Evolutionary conservation across 2,329 filamentous ascomycete species (phyloP), one percentile per base, ranked within the genome.

Genomic region (Penicillium sp.): DNA sequence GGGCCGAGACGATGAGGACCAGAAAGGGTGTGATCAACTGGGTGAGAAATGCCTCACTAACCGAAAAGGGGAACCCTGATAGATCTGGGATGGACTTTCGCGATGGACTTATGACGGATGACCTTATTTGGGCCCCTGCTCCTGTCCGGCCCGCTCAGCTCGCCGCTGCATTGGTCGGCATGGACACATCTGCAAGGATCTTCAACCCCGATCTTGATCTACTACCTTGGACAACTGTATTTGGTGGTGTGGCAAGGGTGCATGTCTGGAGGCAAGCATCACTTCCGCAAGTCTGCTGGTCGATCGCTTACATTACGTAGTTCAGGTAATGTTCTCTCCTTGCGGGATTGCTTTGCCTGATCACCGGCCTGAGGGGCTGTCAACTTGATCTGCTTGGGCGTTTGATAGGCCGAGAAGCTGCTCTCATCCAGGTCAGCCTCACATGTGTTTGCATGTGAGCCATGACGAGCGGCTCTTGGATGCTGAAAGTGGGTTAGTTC

Each of bases 361-460:
- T 18, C 18, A 18, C 3, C 18, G 18, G 18, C 18, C 29, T 32
- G 7, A 11, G 29, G 8, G 7, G 11, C 29, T 1, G 29, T 32
- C 8, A 4, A 32, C 29, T 11, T 32, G 11, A 32, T 1, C 3
- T 7, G 29, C 8, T 32, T 32, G 29, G 29, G 8, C 29, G 3
- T 3, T 1, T 32, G 3, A 32, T 11, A 32, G 11, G 7, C 8
- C 29, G 7, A 8, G 29, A 11, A 39, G 33, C 39, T 33, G 39
- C 41, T 52, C 39, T 36, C 29, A 35, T 38, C 39, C 37, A 28
- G n/a, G 18, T 25, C 26, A 26, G 25, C 25, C 49, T 55, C 51
- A 54, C 53, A 55, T 53, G 53, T 43, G 24, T 13, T 12, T 39
- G 48, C 54, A 56, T 56, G 54, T 55, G 52, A 56, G 44, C 41